These are phyloP conservation scores for Euryodendron excelsum DNA, from an alignment of 148 eudicot genomes.

Conservation along the genomic window DNA sequence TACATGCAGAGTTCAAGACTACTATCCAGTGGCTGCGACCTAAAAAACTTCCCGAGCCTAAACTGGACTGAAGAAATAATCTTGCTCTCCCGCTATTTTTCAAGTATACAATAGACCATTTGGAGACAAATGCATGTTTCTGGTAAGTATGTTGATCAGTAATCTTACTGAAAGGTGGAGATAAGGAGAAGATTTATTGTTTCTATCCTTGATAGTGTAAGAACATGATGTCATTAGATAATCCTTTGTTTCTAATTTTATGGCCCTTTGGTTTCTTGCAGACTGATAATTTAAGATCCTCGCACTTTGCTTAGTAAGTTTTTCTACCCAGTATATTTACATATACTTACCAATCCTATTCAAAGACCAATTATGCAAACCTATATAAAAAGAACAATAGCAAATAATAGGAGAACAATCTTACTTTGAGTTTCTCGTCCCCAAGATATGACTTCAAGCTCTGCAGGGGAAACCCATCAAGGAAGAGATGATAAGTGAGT, in stretches of 20 bases:
- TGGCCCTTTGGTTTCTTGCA: too few relatives aligned
- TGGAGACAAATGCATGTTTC: not conserved
- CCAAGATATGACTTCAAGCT: constrained; percentile 83
- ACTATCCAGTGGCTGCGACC: not conserved
- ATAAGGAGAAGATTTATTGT: not conserved
- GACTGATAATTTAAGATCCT: not conserved
- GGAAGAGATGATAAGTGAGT: not conserved
- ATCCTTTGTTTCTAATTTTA: not conserved
- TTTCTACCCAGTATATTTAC: not conserved
- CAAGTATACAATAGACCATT: not conserved
- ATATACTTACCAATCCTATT: not conserved
- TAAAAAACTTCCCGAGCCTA: not conserved
- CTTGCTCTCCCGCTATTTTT: not conserved
- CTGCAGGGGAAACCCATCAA: constrained; percentile 34
- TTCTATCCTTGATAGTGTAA: too few relatives aligned
- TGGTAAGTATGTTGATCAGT: not conserved
- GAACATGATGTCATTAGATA: not conserved
- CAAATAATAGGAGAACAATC: constrained; percentile 4
- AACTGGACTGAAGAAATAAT: not conserved
- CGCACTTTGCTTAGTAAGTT: not conserved
- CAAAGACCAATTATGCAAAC: not conserved
- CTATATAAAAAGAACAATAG: not conserved
- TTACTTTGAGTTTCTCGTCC: constrained; percentile 88
- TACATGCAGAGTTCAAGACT: too few relatives aligned
- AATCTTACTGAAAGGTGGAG: not conserved